Base-by-base conservation (phyloP, 169 alveolate genomes). In the Babesia gibsoni region DNA sequence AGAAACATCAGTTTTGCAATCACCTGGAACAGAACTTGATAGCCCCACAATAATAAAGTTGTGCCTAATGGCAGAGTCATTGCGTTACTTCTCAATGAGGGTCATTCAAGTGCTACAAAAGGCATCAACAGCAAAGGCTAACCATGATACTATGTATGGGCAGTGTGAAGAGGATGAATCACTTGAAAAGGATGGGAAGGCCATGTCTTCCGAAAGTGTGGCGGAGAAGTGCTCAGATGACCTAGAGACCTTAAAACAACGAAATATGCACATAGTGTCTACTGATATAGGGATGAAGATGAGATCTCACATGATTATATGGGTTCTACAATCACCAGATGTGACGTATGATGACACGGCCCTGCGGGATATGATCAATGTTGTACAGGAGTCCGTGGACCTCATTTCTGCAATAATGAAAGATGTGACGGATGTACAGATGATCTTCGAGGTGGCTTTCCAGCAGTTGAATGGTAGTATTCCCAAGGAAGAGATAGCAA, bases 61-160 rank as follows among this genome's bases (percentile, higher is more conserved):
- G 22, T 61, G 72, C 32, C 72, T 61, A 4, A 43, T 42, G 46
- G 72, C 72, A 10, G 72, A 61, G 29, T 42, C 72, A 3, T 33
- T 61, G 58, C 27, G 72, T 7, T 61, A 61, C 45, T 61, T 61
- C 72, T 61, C 72, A 6, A 56, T 8, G 29, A 61, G 72, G 46
- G 58, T 61, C 16, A 27, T n/a, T 5, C 50, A 61, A 27, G 72
- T 61, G 18, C 29, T 58, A 0, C 37, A 58, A 4, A 32, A n/a
- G 10, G 23, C 23, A 32, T 61, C 72, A 9, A 25, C 46, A 9
- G 41, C 72, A 3, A 22, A 27, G 42, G n/a, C n/a, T n/a, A n/a
- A n/a, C n/a, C n/a, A n/a, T n/a, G 52, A 7, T 5, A 14, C 72
- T 3, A n/a, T 30, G 9, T 42, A 20, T 12, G 16, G 20, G 18